Conservation (phyloP, 2,329 filamentous ascomycete genomes). For the Colletotrichum chlorophyti region DNA sequence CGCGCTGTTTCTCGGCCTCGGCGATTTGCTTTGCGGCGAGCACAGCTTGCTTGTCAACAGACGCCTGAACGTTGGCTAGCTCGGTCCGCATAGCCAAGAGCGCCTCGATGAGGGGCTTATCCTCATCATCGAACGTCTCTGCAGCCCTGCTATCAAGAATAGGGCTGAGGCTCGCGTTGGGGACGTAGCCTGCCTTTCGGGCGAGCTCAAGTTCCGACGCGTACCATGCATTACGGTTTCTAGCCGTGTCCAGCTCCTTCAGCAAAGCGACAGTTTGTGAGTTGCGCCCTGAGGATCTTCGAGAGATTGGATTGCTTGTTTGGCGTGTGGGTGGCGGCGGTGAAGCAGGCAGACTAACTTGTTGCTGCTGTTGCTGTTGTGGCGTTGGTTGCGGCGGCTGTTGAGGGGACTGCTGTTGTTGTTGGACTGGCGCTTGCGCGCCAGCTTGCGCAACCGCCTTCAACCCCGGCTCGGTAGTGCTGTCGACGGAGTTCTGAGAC, state of each 20-base stretch:
- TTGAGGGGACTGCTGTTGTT: conserved; percentile 32
- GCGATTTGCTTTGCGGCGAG: conserved; percentile 88
- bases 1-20: conserved; percentile 92
- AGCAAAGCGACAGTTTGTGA: conserved; percentile 76
- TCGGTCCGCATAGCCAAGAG: conserved; percentile 91
- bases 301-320: conserved; percentile 62
- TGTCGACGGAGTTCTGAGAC: conserved; percentile 73
- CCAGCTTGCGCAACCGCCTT: conserved; percentile 40
- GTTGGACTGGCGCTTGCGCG: background rate
- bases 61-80: conserved; percentile 85
- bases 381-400: conserved; percentile 9
- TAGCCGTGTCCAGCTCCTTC: conserved; percentile 85
- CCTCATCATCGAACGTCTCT: conserved; percentile 88
- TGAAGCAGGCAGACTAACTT: conserved; percentile 54
- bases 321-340: conserved; percentile 65
- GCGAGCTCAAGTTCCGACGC: conserved; percentile 93
- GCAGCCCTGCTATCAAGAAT: conserved; percentile 77
- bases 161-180: conserved; percentile 73
- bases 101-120: conserved; percentile 90
- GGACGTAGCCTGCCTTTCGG: conserved; percentile 84
- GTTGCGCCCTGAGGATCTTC: conserved; percentile 67
- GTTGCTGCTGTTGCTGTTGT: conserved; percentile 41
- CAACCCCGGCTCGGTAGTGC: conserved; percentile 63
- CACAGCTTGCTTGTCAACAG: conserved; percentile 87
- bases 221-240: conserved; percentile 95